These are phyloP conservation scores for Panicum hallii DNA, from an alignment of 202 grass and related monocot genomes.

Conservation along the genomic window DNA sequence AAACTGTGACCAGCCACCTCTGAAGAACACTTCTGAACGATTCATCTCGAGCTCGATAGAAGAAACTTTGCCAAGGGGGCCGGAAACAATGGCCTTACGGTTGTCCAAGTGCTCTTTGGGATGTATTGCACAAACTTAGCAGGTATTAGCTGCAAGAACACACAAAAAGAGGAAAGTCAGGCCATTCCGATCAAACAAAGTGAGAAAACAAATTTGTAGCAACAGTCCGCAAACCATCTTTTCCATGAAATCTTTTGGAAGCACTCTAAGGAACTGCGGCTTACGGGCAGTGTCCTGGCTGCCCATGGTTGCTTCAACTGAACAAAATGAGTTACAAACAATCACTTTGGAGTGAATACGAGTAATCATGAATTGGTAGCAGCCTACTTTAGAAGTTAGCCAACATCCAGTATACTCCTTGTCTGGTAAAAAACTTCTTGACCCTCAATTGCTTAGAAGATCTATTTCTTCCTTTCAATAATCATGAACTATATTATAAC, in stretches of 20 bases:
- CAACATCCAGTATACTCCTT: neutral
- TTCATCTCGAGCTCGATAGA: neutral
- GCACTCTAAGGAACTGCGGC: neutral
- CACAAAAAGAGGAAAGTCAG: neutral
- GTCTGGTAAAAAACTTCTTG: neutral
- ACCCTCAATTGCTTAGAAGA: neutral
- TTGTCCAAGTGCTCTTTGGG: neutral
- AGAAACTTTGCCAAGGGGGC: constrained; percentile 27
- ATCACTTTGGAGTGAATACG: neutral
- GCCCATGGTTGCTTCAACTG: neutral
- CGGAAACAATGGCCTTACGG: neutral
- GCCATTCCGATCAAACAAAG: neutral
- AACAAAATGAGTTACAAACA: neutral
- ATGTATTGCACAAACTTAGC: constrained; percentile 7
- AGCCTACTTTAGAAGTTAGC: neutral
- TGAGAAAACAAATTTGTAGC: neutral
- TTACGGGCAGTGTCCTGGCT: neutral
- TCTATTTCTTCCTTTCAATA: neutral
- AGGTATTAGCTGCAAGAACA: constrained; percentile 32
- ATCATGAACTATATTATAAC: neutral
- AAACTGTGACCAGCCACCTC: constrained; percentile 16
- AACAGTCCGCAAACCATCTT: neutral
- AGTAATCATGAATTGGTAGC: neutral
- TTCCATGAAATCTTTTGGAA: neutral
- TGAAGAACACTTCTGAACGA: neutral